Base-by-base conservation (phyloP, 2,329 filamentous ascomycete genomes). In the Ophiostoma sp. region DNA sequence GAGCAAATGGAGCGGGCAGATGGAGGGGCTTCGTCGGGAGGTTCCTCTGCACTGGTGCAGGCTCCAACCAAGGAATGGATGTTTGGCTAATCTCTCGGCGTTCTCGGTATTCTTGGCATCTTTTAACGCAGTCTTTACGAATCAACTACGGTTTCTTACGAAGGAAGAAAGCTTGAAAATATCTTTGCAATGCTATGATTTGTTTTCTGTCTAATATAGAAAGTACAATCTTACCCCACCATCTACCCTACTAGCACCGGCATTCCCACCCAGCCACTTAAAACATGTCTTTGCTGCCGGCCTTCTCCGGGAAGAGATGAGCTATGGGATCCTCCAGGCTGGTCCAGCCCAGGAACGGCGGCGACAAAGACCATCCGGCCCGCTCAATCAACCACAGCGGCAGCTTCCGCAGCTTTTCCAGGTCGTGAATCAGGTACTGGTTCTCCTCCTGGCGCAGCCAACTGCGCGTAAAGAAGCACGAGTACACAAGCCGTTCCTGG, bases 371-470 rank as follows among this genome's bases (percentile, higher is more conserved):
- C 50, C 50, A 55, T 3, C 50, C 50, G 8, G 50, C 50, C n/a
- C 50, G 50, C 50, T 55, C 50, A 55, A 55, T 25, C 6, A 55
- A 22, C 50, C 50, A 55, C 50, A 55, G n/a, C 2, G 50, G 50
- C 69, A 59, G 25, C 55, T 31, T 59, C 25, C 55, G 55, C 55
- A 78, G 74, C 50, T 75, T 76, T 66, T 78, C 77, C 5, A 73
- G 66, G 11, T 76, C 73, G 36, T 77, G 76, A 69, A 76, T 76
- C 6, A 80, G 74, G 64, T 78, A 79, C 72, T 80, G 79, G 64
- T 76, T 75, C 69, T 75, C 74, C 42, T 76, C 73, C 59, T 75
- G 73, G 7, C 74, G 72, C 69, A 76, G 31, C 12, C n/a, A 75
- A 31, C 70, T 52, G 25, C 48, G 48, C 9, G 72, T 75, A 31